Evolutionary conservation across 108 stramenopile species (phyloP).

Genomic region (Bacterosira constricta): DNA sequence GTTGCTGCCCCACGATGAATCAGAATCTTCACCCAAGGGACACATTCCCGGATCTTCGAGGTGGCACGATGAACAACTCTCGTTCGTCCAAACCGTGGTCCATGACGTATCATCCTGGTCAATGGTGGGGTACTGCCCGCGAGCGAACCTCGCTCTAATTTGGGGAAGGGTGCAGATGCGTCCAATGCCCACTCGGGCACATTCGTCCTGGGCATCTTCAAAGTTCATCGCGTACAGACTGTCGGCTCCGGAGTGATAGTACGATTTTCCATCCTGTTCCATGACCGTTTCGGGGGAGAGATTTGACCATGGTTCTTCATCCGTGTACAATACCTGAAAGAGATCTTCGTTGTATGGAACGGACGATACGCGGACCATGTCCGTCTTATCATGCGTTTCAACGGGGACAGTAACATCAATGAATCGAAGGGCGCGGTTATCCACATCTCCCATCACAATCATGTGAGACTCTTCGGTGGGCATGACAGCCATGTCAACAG

Average conservation of each 20-base stretch:
- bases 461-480: constrained; percentile 26
- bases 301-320: constrained; percentile 27
- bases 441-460: constrained; percentile 36
- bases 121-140: constrained; percentile 45
- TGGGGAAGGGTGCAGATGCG: constrained; percentile 43
- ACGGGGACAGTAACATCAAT: constrained; percentile 46
- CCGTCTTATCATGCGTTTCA: constrained; percentile 27
- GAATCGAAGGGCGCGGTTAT: constrained; percentile 42
- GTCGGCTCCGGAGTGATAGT: constrained; percentile 29
- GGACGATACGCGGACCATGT: constrained; percentile 23
- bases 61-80: constrained; percentile 42
- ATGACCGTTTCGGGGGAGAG: constrained; percentile 42
- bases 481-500: constrained; percentile 40
- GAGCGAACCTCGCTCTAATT: constrained; percentile 38
- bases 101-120: constrained; percentile 17
- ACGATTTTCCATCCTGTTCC: constrained; percentile 43
- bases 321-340: constrained; percentile 38
- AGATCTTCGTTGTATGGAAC: constrained; percentile 47
- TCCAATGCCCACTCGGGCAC: constrained; percentile 41
- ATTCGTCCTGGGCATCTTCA: constrained; percentile 37
- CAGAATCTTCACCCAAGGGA: neutral
- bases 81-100: constrained; percentile 47
- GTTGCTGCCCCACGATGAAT: constrained; percentile 18
- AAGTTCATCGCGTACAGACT: constrained; percentile 29
- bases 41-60: constrained; percentile 34